phyloP scores from a whole-genome alignment of 345 rosid species.

The Triadica sebifera region DNA sequence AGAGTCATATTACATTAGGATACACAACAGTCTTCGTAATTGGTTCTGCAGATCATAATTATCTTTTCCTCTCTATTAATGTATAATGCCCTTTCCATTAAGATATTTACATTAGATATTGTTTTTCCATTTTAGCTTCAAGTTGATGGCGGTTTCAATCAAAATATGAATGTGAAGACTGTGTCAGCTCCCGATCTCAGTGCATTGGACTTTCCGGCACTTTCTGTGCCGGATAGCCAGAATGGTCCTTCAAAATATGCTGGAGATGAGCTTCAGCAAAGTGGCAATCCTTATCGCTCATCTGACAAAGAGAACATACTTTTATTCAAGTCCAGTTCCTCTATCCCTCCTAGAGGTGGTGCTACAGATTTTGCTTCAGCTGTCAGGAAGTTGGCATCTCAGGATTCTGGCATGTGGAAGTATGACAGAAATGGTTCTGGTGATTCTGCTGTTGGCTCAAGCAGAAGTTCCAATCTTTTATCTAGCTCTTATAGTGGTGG shows the following conservation, averaged over 20 bases:
- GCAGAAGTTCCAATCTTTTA: constrained; percentile 62
- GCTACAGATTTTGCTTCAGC: constrained; percentile 85
- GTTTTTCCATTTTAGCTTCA: constrained; percentile 65
- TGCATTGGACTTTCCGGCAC: constrained; percentile 84
- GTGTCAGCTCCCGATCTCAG: constrained; percentile 70
- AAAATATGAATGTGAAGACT: constrained; percentile 62
- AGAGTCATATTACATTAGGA: not conserved
- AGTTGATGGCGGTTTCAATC: constrained; percentile 79
- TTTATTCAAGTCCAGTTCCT: constrained; percentile 62
- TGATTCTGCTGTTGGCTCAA: constrained; percentile 74
- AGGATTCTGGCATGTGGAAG: constrained; percentile 85
- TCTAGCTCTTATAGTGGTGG: constrained; percentile 56
- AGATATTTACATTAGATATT: constrained; percentile 22
- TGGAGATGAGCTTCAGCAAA: constrained; percentile 69
- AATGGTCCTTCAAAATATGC: constrained; percentile 52
- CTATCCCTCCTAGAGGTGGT: constrained; percentile 59
- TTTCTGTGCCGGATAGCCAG: constrained; percentile 57
- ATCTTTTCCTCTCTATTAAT: not conserved
- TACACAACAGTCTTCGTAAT: not conserved
- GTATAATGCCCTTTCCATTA: not conserved
- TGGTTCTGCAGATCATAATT: not conserved
- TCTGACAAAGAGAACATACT: constrained; percentile 71
- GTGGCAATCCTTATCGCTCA: constrained; percentile 55
- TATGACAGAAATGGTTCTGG: constrained; percentile 71
- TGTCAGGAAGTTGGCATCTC: constrained; percentile 82